A percentile compares a stretch with the other conserved stretches of the same genome.
Conservation (phyloP, 2,329 filamentous ascomycete species). For the Apiospora kogelbergensis region DNA sequence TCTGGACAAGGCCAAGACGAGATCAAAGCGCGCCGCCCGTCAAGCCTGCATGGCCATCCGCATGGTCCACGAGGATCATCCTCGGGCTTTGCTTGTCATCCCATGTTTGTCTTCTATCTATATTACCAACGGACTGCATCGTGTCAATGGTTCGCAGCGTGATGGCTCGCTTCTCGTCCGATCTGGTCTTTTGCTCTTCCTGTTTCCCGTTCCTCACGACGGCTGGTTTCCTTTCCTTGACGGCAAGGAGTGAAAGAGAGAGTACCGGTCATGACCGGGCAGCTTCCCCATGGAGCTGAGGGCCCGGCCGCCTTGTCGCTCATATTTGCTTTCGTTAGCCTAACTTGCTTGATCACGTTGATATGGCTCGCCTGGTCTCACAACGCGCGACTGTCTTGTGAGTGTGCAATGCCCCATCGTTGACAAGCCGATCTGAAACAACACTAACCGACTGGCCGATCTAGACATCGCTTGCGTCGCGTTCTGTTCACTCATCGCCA, state of each 20-base stretch:
- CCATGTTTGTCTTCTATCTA: background rate
- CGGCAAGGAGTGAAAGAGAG: background rate
- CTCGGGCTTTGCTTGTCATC: background rate
- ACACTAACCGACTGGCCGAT: background rate
- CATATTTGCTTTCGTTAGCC: constrained; percentile 15
- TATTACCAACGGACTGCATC: background rate
- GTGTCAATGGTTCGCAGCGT: background rate
- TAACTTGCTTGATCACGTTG: constrained; percentile 16
- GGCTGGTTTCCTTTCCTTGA: background rate
- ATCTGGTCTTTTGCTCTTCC: background rate
- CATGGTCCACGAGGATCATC: background rate
- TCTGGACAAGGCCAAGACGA: background rate
- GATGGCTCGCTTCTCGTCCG: background rate
- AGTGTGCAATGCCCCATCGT: background rate
- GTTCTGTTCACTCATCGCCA: constrained; percentile 22
- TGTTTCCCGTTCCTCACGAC: background rate
- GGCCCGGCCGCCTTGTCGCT: constrained; percentile 18
- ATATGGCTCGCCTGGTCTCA: constrained; percentile 27
- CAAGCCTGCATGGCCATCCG: background rate
- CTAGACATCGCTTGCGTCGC: constrained; percentile 24
- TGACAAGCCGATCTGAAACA: background rate
- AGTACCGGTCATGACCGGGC: constrained; percentile 15
- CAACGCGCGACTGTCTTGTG: constrained; percentile 25
- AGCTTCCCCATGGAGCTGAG: constrained; percentile 20
- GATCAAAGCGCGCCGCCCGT: background rate